Evolutionary conservation across 371 early-diverging fungal species (phyloP).

Genomic region (Mucor circinelloides): DNA sequence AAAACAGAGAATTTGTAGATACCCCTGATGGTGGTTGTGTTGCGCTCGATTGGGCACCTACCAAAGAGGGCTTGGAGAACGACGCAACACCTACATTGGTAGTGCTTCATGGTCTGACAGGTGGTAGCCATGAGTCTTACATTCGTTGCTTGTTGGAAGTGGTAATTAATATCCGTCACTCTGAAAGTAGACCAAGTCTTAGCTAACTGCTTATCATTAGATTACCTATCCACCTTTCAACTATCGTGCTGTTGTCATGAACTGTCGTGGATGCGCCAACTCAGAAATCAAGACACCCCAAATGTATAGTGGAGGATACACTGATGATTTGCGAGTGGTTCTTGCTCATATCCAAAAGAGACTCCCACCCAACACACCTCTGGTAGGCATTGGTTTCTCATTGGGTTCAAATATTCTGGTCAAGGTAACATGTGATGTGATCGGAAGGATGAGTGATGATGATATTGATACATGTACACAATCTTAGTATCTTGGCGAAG

Average conservation of each 20-base stretch:
- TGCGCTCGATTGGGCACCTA: conserved; percentile 86
- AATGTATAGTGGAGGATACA: conserved; percentile 84
- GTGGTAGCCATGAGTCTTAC: conserved; percentile 88
- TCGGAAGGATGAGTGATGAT: background rate
- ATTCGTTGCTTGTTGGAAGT: conserved; percentile 73
- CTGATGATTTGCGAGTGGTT: conserved; percentile 76
- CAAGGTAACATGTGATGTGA: conserved; percentile 55
- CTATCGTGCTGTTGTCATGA: conserved; percentile 82
- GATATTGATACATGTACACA: too few relatives aligned
- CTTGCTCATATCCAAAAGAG: conserved; percentile 58
- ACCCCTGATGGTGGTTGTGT: conserved; percentile 86
- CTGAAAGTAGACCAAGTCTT: background rate
- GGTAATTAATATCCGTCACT: conserved; percentile 30
- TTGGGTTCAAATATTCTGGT: conserved; percentile 90
- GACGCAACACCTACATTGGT: conserved; percentile 71
- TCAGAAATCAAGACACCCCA: conserved; percentile 74
- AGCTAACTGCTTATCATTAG: conserved; percentile 16
- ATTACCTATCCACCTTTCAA: conserved; percentile 52
- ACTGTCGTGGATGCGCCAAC: conserved; percentile 86
- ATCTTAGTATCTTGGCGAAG: conserved; percentile 80
- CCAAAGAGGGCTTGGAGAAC: conserved; percentile 45
- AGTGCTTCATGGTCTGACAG: conserved; percentile 88
- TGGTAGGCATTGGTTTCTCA: conserved; percentile 85
- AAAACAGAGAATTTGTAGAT: conserved; percentile 60
- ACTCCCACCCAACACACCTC: conserved; percentile 62